Conservation (phyloP, 1,284 basidiomycete genomes). For the Ceratobasidium sp. region DNA sequence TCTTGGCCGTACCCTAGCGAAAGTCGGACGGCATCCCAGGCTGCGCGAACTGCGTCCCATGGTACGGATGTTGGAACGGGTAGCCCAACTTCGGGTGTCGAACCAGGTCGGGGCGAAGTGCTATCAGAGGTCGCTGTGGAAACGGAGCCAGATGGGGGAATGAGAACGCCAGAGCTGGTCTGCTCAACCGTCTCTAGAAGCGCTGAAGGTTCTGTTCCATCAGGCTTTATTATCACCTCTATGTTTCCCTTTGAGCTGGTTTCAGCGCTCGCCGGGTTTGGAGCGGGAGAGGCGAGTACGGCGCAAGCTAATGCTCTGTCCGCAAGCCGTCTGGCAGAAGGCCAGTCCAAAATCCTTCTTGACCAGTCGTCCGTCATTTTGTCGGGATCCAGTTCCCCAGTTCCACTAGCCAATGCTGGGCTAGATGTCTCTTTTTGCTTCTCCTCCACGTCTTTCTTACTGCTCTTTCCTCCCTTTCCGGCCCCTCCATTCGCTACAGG, state of each 20-base stretch:
- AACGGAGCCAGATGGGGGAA: not conserved
- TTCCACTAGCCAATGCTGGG: not conserved
- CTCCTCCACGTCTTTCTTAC: slow-evolving; percentile 57
- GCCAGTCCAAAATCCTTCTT: slow-evolving; percentile 21
- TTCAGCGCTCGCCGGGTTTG: no score
- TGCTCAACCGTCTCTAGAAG: not conserved
- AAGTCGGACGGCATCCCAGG: slow-evolving; percentile 26
- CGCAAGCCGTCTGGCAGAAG: slow-evolving; percentile 27
- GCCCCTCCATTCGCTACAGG: slow-evolving; percentile 45
- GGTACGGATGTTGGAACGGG: slow-evolving; percentile 19
- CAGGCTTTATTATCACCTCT: no score
- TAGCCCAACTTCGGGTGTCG: not conserved
- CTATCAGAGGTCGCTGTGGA: no score
- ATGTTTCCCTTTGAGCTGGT: no score
- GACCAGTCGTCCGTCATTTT: slow-evolving; percentile 33
- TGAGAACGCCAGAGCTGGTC: no score
- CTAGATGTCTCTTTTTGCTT: slow-evolving; percentile 53
- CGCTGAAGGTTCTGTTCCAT: no score
- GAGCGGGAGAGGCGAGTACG: not conserved
- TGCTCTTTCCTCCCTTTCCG: slow-evolving; percentile 52
- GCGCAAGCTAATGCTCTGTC: slow-evolving; percentile 24
- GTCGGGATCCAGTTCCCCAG: not conserved
- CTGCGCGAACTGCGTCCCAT: slow-evolving; percentile 14
- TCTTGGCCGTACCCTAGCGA: slow-evolving; percentile 8
- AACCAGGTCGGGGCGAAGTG: not conserved